phyloP scores from a whole-genome alignment of 768 basidiomycete genomes.

The Chiua virens region DNA sequence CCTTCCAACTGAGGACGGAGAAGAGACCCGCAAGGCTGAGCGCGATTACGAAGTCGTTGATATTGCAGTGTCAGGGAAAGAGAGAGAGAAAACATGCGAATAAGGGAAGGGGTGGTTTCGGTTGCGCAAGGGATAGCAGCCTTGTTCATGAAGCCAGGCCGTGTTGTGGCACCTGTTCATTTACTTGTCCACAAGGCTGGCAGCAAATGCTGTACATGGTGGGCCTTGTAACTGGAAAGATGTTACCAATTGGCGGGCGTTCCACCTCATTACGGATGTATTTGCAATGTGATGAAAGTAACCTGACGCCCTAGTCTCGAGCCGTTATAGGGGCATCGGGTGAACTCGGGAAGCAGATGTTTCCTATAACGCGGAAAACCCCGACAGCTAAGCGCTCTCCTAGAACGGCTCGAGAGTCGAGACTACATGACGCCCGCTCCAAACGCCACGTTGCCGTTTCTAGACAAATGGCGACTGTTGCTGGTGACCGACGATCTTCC shows the following conservation, averaged over 20 bases:
- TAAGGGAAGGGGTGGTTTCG: conserved; percentile 21
- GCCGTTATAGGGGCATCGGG: too few species aligned
- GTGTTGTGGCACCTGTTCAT: too few species aligned
- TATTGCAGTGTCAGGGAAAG: conserved; percentile 67
- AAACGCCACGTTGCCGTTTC: background rate
- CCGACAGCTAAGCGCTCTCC: too few species aligned
- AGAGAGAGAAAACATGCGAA: conserved; percentile 55
- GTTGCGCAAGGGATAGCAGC: conserved; percentile 22
- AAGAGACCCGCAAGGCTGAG: conserved; percentile 75
- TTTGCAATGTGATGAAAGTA: too few species aligned
- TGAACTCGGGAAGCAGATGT: too few species aligned
- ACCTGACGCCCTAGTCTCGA: too few species aligned
- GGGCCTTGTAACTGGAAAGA: background rate
- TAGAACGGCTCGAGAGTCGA: too few species aligned
- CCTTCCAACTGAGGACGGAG: conserved; percentile 78
- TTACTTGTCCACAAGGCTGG: background rate
- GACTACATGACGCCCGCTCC: too few species aligned
- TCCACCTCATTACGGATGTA: too few species aligned
- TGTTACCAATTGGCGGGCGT: too few species aligned
- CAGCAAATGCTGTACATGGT: background rate
- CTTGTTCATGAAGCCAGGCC: background rate
- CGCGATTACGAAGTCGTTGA: conserved; percentile 90
- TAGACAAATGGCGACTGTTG: background rate
- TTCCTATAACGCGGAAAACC: too few species aligned
- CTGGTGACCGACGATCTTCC: background rate